Evolutionary conservation across 257 asterid species (phyloP).

Genomic region (Plantago elongata): DNA sequence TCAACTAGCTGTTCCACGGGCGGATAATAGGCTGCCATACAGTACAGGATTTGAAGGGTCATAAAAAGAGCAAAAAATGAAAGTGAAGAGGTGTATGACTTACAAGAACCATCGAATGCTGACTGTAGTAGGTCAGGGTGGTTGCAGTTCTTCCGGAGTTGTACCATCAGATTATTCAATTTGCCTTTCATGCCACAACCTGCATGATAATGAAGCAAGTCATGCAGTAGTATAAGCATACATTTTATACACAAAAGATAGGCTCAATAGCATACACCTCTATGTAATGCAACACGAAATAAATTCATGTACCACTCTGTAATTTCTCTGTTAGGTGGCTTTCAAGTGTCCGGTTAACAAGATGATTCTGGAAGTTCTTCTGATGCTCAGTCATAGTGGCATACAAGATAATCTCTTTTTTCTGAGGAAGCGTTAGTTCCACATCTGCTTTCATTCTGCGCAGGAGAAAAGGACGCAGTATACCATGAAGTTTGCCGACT

Average conservation of each 20-base stretch:
- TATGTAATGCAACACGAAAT: background rate
- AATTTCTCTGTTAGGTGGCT: slow-evolving; percentile 42
- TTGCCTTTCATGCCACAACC: slow-evolving; percentile 99
- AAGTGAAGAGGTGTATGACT: slow-evolving; percentile 28
- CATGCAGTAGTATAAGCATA: slow-evolving; percentile 61
- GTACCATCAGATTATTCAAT: slow-evolving; percentile 87
- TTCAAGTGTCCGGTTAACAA: slow-evolving; percentile 69
- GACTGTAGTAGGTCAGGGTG: slow-evolving; percentile 99
- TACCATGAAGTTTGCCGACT: slow-evolving; percentile 89
- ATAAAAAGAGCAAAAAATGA: background rate
- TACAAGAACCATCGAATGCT: slow-evolving; percentile 88
- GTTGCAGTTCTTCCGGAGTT: slow-evolving; percentile 93
- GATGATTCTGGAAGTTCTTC: slow-evolving; percentile 80
- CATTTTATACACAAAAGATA: too few species aligned
- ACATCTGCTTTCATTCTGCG: slow-evolving; percentile 94
- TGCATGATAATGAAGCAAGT: slow-evolving; percentile 94
- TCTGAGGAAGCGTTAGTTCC: slow-evolving; percentile 78
- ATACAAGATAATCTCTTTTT: slow-evolving; percentile 85
- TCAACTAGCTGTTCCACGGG: slow-evolving; percentile 82
- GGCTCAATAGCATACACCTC: too few species aligned
- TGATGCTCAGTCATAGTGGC: slow-evolving; percentile 81
- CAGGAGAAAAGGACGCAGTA: slow-evolving; percentile 88
- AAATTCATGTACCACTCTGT: slow-evolving; percentile 36
- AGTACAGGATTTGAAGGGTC: slow-evolving; percentile 11
- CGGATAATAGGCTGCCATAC: slow-evolving; percentile 57